Evolutionary conservation across 441 rosid genomes (phyloP).

Genomic region (Biscutella laevigata): DNA sequence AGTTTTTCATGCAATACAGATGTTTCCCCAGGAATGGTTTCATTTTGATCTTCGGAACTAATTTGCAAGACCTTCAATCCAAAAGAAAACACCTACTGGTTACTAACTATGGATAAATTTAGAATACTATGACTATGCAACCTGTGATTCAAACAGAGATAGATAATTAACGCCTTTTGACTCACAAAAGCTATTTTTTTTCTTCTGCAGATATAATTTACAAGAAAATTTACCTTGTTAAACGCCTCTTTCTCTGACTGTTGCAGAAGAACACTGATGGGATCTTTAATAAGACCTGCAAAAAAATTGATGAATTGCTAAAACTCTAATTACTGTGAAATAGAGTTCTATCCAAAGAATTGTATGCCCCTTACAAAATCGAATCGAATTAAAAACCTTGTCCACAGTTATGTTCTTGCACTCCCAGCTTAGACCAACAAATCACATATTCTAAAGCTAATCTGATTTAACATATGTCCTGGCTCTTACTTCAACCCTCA

Average conservation of each 20-base stretch:
- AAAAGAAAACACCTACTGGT: too few relatives aligned
- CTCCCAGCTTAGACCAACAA: background rate
- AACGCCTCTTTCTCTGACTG: slow-evolving; percentile 70
- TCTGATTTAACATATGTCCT: background rate
- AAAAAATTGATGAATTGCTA: background rate
- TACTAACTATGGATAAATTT: too few relatives aligned
- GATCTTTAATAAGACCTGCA: slow-evolving; percentile 64
- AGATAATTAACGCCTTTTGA: too few relatives aligned
- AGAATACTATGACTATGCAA: too few relatives aligned
- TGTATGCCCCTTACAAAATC: background rate
- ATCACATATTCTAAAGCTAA: background rate
- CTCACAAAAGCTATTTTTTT: too few relatives aligned
- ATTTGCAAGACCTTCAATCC: slow-evolving; percentile 76
- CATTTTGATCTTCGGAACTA: slow-evolving; percentile 52
- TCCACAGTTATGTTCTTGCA: background rate
- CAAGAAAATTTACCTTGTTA: too few relatives aligned
- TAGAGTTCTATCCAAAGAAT: background rate
- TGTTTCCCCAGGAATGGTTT: slow-evolving; percentile 32
- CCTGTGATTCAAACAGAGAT: too few relatives aligned
- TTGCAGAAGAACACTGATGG: slow-evolving; percentile 61
- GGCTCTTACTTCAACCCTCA: background rate
- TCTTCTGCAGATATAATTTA: too few relatives aligned
- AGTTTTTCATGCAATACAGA: slow-evolving; percentile 54
- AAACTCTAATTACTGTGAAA: background rate
- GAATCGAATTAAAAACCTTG: background rate